Evolutionary conservation across 2,329 filamentous ascomycete genomes (phyloP), one percentile per base, ranked within the genome.

Genomic region (Alternaria sp.): DNA sequence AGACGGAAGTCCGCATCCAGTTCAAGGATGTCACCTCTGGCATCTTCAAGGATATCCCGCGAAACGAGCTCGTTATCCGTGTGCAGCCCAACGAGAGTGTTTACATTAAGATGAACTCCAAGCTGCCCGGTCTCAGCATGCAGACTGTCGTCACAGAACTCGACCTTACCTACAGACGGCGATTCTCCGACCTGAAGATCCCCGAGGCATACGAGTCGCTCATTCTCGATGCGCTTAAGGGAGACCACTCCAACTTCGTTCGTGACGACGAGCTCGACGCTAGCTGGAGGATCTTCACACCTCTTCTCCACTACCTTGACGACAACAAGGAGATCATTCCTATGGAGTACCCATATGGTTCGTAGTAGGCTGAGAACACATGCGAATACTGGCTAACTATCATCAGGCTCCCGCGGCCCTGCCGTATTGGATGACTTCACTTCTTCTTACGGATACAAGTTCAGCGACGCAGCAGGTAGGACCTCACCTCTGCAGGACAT

Each of bases 21-120:
- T 99, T 97, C 90, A 97, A 97, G 87, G 96, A 99, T 80, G 96
- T 99, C 69, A 98, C 96, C 21, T 97, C 94, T 52, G 96, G 96
- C 72, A 99, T 99, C 83, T 99, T 99, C 86, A 98, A 98, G 88
- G 95, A 99, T 81, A 99, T 99, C 78, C 96, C 96, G 63, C 91
- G 96, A 73, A 99, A 99, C 85, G 96, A 99, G 85, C 91, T 99
- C 70, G 96, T 99, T 76, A 97, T 99, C 85, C 94, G 96, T 72
- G 97, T 99, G 70, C 96, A 99, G 86, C 96, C 96, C 75, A 99
- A 99, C 85, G 96, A 99, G 87, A 97, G 93, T 80, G 94, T 99
- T 72, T 99, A 99, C 85, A 97, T 98, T 83, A 99, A 99, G 90
- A 99, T 99, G 96, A 99, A 99, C 90, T 98, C 95, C 28, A 99